phyloP scores from a whole-genome alignment of 2,329 filamentous ascomycete species.

The Penicillium sp. region DNA sequence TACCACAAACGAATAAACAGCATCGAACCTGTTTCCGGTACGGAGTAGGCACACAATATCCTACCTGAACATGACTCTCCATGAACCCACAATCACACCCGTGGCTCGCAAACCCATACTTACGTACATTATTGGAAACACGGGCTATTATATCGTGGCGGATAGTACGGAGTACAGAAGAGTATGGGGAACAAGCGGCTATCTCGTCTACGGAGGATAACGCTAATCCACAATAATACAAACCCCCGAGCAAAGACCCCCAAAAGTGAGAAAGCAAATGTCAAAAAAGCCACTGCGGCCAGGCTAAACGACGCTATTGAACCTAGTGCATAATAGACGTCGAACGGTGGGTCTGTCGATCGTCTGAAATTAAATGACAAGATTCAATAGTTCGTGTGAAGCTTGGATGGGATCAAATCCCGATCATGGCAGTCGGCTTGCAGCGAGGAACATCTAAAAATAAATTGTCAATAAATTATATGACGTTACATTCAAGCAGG shows the following conservation, averaged over 20 bases:
- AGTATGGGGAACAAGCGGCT: background rate
- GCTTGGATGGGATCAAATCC: background rate
- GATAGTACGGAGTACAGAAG: background rate
- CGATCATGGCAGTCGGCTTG: too few relatives aligned
- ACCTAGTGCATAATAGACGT: conserved; percentile 2
- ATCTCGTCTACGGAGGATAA: background rate
- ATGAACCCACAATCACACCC: too few relatives aligned
- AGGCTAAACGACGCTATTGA: conserved; percentile 16
- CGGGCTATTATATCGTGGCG: background rate
- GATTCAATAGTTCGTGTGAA: conserved; percentile 15
- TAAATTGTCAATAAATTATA: background rate
- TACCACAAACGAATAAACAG: background rate
- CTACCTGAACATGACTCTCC: background rate
- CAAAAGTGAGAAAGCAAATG: conserved; percentile 1
- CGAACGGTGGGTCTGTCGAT: conserved; percentile 16
- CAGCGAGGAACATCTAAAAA: background rate
- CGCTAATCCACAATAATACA: background rate
- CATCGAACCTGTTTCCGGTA: background rate
- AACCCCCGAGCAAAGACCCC: conserved; percentile 8
- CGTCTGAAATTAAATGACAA: conserved; percentile 4
- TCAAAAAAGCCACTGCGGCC: conserved; percentile 2
- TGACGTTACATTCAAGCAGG: background rate
- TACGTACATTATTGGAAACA: background rate
- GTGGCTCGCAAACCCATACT: background rate
- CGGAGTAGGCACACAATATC: background rate